Evolutionary conservation across 306 rosid species (phyloP), one percentile per base, ranked within the genome.

Genomic region (Pyrus communis): DNA sequence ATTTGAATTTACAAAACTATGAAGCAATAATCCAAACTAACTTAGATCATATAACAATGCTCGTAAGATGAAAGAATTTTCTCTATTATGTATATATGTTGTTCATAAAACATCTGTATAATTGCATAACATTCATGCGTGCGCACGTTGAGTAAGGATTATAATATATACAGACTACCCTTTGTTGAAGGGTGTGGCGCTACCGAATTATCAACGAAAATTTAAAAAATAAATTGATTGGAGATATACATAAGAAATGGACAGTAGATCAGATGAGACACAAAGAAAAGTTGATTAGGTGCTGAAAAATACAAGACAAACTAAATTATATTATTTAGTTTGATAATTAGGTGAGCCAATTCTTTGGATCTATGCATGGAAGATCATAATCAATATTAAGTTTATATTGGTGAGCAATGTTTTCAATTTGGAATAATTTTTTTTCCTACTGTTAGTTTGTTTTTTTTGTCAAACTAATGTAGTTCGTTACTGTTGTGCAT

Each of bases 301-400:
- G 33, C 68, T 66, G 25, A n/a, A 49, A 58, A 57, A 59, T 67
- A 18, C 9, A 59, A 35, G 70, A 60, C 14, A 23, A 49, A 23
- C 42, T 38, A 15, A 7, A 30, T 2, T 27, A 31, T 54, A 12
- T 30, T 46, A 67, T 67, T 59, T 74, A 35, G 57, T 45, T 46
- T 2, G 45, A 71, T 45, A 74, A 74, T 74, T 80, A 31, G 79
- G 79, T 59, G 71, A 68, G 8, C 79, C 19, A 74, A 74, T 67
- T 22, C 25, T 58, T 67, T 58, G 52, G 18, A 30, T 51, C 38
- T 13, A 22, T 5, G 54, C 19, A 49, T 49, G 17, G 54, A 49
- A 49, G 54, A 49, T 49, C 54, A 17, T 15, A 15, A 49, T 49
- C 54, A 14, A 5, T 49, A 49, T 14, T 49, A 15, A 49, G 19